These are phyloP conservation scores for Stemphylium vesicarium DNA, from an alignment of 2,329 filamentous ascomycete genomes.

Conservation along the genomic window DNA sequence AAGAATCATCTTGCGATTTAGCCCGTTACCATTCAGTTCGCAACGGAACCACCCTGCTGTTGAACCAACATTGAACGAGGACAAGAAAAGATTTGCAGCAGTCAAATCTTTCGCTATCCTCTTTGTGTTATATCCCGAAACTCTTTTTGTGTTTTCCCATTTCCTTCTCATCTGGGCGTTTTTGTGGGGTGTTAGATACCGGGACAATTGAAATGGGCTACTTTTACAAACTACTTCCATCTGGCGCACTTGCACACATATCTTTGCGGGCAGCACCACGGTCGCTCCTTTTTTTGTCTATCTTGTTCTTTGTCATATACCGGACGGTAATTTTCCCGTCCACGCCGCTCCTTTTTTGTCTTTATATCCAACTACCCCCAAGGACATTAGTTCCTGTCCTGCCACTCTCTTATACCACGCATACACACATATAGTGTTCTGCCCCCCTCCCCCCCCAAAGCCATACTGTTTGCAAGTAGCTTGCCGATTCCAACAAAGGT, in stretches of 20 bases:
- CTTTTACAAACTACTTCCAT: slow-evolving; percentile 11
- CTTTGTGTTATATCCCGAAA: slow-evolving; percentile 15
- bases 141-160: slow-evolving; percentile 4
- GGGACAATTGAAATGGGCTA: slow-evolving; percentile 24
- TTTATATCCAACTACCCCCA: not conserved
- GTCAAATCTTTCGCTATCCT: not conserved
- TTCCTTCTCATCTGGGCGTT: slow-evolving; percentile 10
- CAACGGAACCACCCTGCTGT: slow-evolving; percentile 16
- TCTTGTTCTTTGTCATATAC: slow-evolving; percentile 13
- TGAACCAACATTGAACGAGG: slow-evolving; percentile 13
- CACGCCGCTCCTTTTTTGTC: slow-evolving; percentile 17
- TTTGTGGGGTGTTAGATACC: slow-evolving; percentile 24
- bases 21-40: slow-evolving; percentile 23
- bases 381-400: slow-evolving; percentile 18
- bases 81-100: slow-evolving; percentile 11
- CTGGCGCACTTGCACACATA: slow-evolving; percentile 10
- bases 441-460: too few relatives aligned
- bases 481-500: not conserved
- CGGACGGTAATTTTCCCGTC: slow-evolving; percentile 26
- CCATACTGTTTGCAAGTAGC: not conserved
- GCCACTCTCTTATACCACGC: slow-evolving; percentile 10
- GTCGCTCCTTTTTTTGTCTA: slow-evolving; percentile 11
- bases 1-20: slow-evolving; percentile 37
- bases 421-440: not conserved
- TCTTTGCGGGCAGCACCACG: slow-evolving; percentile 16